Base-by-base conservation (phyloP, 371 early-diverging fungal species). In the Mortierella sp. region DNA sequence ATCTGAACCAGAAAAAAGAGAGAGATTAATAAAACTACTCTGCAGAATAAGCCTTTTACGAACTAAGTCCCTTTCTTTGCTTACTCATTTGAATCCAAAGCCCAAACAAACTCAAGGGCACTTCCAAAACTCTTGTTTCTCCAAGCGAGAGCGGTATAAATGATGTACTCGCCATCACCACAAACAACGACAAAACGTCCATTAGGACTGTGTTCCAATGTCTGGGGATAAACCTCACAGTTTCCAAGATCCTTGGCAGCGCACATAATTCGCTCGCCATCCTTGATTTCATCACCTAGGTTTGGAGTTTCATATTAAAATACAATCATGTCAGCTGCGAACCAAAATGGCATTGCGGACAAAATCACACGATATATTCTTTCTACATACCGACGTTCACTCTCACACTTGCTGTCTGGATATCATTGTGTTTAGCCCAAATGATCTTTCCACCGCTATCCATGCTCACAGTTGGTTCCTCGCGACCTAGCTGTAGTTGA, bases 121-220 rank as follows among this genome's bases (percentile, higher is more conserved):
- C 89, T 92, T 12, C 99, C 99, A 82, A 97, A 99, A 67, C 93
- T 92, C 90, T 99, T 99, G 90, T 98, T 99, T 83, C 99, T 90
- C 99, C 99, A 99, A 1, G 98, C 97, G 37, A 99, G 89, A 17
- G 99, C 98, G 9, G 99, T 99, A 86, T 99, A 99, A 70, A 99
- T 97, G 75, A 98, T 98, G 82, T 96, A 99, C 87, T 99, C 99
- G 43, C 98, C 98, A 80, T 99, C 99, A 56, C 99, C 99, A 74
- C 97, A 97, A 9, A 98, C 99, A 13, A 97, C 98, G 15, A 96
- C 98, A 86, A 99, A 99, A 51, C 86, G 93, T 54, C 98, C 98
- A 80, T 98, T 99, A 22, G 99, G 99, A 58, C 94, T 94, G 85
- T 99, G 99, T 85, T 96, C 91, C 32, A 99, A 84, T 13, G 93